These are phyloP conservation scores for Acanthamoeba culbertsoni DNA, from an alignment of 208 protist species.

Conservation along the genomic window DNA sequence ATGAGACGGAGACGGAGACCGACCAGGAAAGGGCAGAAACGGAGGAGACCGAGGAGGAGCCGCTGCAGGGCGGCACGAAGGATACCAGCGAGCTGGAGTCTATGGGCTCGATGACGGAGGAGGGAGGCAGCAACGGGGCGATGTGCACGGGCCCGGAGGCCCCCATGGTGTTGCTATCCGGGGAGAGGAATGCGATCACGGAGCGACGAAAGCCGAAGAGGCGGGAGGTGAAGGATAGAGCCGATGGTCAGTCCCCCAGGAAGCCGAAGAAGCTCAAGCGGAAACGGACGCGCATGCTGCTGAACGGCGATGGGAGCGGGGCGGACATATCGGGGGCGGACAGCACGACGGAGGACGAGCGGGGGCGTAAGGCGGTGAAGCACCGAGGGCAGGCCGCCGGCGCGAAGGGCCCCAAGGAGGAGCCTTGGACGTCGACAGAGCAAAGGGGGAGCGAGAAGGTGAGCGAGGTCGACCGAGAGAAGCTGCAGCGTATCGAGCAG, in stretches of 20 bases:
- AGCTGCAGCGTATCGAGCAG: too few relatives aligned
- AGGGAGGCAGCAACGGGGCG: neutral
- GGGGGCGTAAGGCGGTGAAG: neutral
- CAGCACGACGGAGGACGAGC: neutral
- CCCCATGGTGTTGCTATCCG: neutral
- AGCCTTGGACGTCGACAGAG: neutral
- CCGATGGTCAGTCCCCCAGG: neutral
- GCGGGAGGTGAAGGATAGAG: neutral
- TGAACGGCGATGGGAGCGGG: neutral
- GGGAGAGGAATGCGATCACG: neutral
- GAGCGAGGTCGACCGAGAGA: neutral
- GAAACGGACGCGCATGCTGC: neutral
- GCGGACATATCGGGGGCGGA: neutral
- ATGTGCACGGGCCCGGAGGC: neutral
- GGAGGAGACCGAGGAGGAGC: neutral
- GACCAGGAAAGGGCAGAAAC: neutral
- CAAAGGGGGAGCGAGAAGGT: neutral
- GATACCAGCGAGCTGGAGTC: neutral
- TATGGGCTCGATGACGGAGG: neutral
- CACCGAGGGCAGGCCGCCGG: neutral
- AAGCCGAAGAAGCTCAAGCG: neutral
- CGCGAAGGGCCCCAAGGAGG: too few relatives aligned
- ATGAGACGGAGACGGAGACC: constrained; percentile 17
- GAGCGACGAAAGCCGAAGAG: neutral
- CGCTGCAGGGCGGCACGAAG: neutral